Conservation (phyloP, 2,329 filamentous ascomycete genomes). For the Pestalotiopsis sp. region DNA sequence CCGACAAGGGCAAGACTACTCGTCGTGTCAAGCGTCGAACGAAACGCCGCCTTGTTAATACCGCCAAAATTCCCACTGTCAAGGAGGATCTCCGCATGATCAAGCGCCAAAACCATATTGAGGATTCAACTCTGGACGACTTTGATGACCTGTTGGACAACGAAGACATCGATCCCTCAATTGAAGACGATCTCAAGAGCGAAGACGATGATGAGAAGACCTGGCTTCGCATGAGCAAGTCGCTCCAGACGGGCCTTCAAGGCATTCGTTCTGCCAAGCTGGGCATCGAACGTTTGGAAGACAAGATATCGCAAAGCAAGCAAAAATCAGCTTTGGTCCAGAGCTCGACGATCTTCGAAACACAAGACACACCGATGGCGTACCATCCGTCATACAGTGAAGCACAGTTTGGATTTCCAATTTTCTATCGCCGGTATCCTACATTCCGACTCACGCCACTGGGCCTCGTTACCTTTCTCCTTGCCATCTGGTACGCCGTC, state of each 20-base stretch:
- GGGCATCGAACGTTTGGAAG: conserved; percentile 61
- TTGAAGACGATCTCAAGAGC: conserved; percentile 32
- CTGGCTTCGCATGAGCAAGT: conserved; percentile 54
- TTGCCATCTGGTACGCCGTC: conserved; percentile 55
- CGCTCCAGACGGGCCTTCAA: conserved; percentile 52
- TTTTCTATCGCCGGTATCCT: conserved; percentile 46
- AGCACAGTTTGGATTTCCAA: conserved; percentile 46
- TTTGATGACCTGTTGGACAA: conserved; percentile 52
- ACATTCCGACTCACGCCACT: conserved; percentile 50
- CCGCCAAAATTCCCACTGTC: conserved; percentile 55
- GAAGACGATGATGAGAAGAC: conserved; percentile 34
- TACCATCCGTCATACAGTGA: conserved; percentile 19
- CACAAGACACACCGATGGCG: conserved; percentile 7
- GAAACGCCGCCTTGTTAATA: conserved; percentile 52
- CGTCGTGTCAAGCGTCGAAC: conserved; percentile 43
- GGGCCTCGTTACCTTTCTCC: conserved; percentile 45
- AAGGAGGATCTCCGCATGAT: conserved; percentile 59
- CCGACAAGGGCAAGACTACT: background rate
- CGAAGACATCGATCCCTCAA: conserved; percentile 30
- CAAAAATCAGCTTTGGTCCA: conserved; percentile 21
- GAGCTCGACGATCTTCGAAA: conserved; percentile 11
- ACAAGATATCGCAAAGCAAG: conserved; percentile 47
- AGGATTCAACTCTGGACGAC: conserved; percentile 63
- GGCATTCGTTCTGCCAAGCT: conserved; percentile 58
- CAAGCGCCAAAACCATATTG: conserved; percentile 54